Percentiles rank a stretch among this genome's conserved stretches.
These are phyloP conservation scores for Graphilbum ipis-grandicollis DNA, from an alignment of 2,329 filamentous ascomycete genomes.

Conservation along the genomic window DNA sequence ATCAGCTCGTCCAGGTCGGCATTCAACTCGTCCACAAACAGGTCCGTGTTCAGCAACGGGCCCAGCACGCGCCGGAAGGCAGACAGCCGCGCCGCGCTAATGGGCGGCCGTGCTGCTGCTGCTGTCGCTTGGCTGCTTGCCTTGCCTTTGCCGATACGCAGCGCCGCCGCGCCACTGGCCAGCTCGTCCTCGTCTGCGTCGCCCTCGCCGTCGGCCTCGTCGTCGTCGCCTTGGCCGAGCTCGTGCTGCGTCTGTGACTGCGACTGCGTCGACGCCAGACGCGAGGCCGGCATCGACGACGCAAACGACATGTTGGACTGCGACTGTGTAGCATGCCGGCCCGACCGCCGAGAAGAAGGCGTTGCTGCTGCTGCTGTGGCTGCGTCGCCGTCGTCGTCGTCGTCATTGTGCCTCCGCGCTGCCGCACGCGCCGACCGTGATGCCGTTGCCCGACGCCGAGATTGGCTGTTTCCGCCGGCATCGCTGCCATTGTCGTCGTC, in stretches of 20 bases:
- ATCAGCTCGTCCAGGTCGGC: conserved; percentile 62
- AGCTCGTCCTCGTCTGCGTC: conserved; percentile 28
- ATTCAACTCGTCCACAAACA: conserved; percentile 88
- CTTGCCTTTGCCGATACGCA: conserved; percentile 16
- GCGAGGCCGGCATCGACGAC: conserved; percentile 63
- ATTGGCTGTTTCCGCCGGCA: conserved; percentile 42
- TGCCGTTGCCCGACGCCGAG: conserved; percentile 22
- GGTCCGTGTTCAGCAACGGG: conserved; percentile 51
- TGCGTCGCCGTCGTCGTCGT: conserved; percentile 24
- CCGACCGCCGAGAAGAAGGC: conserved; percentile 22
- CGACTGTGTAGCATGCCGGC: conserved; percentile 17
- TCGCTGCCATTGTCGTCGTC: conserved; percentile 11
- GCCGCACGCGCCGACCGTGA: conserved; percentile 9
- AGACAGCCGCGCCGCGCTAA: conserved; percentile 45
- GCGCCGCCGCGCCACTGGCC: conserved; percentile 21
- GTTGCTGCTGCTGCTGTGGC: neutral
- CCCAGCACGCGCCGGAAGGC: conserved; percentile 70
- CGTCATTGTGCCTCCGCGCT: conserved; percentile 20
- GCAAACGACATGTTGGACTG: conserved; percentile 53
- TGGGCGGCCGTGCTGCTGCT: conserved; percentile 19
- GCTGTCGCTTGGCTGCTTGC: conserved; percentile 2
- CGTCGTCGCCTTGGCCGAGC: conserved; percentile 21
- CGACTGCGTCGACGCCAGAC: conserved; percentile 26
- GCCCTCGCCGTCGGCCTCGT: conserved; percentile 23
- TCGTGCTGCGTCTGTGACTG: conserved; percentile 12